Evolutionary conservation across 2,329 filamentous ascomycete species (phyloP), one percentile per base, ranked within the genome.

Genomic region (Ceratocystis huliohia): DNA sequence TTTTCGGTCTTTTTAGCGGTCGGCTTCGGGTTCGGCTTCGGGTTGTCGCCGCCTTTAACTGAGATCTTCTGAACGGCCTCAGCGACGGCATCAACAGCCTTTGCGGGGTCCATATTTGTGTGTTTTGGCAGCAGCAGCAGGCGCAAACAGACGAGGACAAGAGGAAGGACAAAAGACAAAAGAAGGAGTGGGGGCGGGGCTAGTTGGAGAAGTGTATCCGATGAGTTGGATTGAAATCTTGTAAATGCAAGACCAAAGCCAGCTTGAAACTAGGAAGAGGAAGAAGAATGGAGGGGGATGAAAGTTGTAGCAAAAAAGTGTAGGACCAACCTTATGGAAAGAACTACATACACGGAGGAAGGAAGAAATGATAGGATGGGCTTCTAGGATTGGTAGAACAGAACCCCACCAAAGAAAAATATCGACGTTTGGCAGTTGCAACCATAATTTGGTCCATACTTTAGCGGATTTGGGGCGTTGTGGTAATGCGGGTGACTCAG

Each of bases 11-110:
- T 76, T 72, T 77, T 79, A 25, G 63, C 64, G 10, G 66, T 63
- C 59, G 65, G 65, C 61, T 67, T 66, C 63, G 63, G 48, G 64
- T 61, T 56, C 50, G 41, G 50, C 10, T 65, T 57, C 17, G 50
- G 53, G 28, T 61, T 66, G 44, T 72, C 72, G 73, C 56, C 15
- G 28, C 72, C 79, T 77, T 78, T 80, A 69, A 86, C 79, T 59
- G 80, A 76, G 67, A 85, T 78, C 69, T 84, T 83, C 76, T 86
- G 86, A 71, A 85, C 80, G 68, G 79, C 80, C 71, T 85, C 83
- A 69, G 79, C 77, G 69, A 81, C 77, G 70, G 78, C 73, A 65
- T 79, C 76, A 65, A 81, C 76, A 66, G 77, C 76, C 69, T 80
- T 79, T 30, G 78, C 76, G 70, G 77, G 74, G 70, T 81, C 80